Base-by-base conservation (phyloP, 1,284 basidiomycete genomes). In the Mycena citricolor region DNA sequence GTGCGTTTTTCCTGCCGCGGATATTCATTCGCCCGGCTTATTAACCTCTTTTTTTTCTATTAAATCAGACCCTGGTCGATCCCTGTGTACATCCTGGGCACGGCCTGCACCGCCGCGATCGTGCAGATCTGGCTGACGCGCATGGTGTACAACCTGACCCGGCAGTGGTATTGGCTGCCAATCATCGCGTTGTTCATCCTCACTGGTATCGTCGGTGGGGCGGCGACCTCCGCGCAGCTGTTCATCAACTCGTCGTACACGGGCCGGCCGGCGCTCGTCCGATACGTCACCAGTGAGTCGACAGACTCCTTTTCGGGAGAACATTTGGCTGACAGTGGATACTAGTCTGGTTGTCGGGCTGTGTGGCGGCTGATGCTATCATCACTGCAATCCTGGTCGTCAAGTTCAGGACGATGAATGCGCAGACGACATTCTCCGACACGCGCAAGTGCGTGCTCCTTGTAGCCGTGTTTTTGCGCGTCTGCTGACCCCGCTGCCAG, bases 111-210 rank as follows among this genome's bases (percentile, higher is more conserved):
- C 23, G 10, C 32, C 12, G 24, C n/a, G 5, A 20, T 35, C 2
- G 32, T 42, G n/a, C 31, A 34, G 30, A 8, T 34, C 21, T 42
- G 30, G 31, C 39, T 42, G 6, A 19, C n/a, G 21, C 26, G 32
- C 25, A 34, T 42, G 40, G 21, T 42, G 4, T 42, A 16, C 32
- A 35, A 13, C 32, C 30, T 42, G 40, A 36, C 33, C 16, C 20
- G 16, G 20, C 33, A 36, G 17, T 36, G 33, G 19, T n/a, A 7
- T 12, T 35, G 39, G 40, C 4, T 42, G 14, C 40, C 40, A 20
- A 16, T 42, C 40, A 34, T 42, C 12, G 17, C 13, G 5, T 4
- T 42, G 4, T 19, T 42, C 32, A 35, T 42, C 12, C 17, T 44
- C 13, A 32, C 30, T 11, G 41, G 42, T 25, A 19, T 44, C 19